Base-by-base conservation (phyloP, 129 eudicot genomes). In the Helichrysum umbraculigerum region DNA sequence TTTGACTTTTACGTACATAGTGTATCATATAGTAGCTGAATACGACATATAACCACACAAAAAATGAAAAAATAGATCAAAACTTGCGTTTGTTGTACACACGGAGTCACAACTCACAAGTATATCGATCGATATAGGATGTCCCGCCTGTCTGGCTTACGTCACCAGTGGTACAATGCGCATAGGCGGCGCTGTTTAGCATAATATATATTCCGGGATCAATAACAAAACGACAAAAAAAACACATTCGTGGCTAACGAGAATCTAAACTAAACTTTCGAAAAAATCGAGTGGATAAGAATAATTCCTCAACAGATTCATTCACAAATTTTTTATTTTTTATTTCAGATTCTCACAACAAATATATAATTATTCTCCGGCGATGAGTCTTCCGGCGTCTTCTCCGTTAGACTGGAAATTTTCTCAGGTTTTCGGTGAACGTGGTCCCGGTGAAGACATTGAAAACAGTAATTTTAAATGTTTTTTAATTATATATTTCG, bases 341-440 rank as follows among this genome's bases (percentile, higher is more conserved):
- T 35, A 11, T 7, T 14, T 11, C 63, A 22, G 35, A 39, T 47
- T 69, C 74, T 25, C 58, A n/a, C n/a, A 68, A 41, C 47, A 28
- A n/a, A 14, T 22, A 41, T 59, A 25, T 19, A 63, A 32, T 30
- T 28, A 41, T 6, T 10, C 71, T 30, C 57, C 68, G 70, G 35
- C 16, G 70, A 83, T 86, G 89, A 75, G 82, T 60, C 44, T 77
- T 17, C 44, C 79, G 78, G 75, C 76, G 17, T 71, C 92, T 15
- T 57, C 95, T 4, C 29, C 82, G 21, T 66, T 83, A 6, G 78
- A 82, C 67, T 90, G 96, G 96, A 83, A 79, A 52, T 86, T 88
- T 67, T 90, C 96, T 64, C 96, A 90, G 85, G 89, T 82, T 64
- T 86, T 90, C 68, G 96, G 93, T 66, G 91, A 90, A 37, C 87